phyloP scores from a whole-genome alignment of 768 basidiomycete genomes.

The Lactifluus pinguis region DNA sequence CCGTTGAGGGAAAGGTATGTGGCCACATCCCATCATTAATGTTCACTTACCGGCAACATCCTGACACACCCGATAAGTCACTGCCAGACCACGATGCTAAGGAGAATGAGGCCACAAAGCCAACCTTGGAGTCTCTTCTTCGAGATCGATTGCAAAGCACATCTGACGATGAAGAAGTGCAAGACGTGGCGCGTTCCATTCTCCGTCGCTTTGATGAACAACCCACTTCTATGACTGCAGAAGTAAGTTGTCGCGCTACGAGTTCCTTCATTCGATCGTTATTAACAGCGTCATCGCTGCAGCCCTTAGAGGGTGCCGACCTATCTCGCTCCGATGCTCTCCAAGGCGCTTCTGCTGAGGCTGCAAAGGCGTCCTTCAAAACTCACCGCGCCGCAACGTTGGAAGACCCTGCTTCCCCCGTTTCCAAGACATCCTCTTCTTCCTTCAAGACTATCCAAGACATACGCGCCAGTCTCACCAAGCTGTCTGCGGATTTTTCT shows the following conservation, averaged over 20 bases:
- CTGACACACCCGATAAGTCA: not conserved
- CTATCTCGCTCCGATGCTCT: slow-evolving; percentile 10
- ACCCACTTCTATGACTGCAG: too few relatives aligned
- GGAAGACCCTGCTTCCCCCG: not conserved
- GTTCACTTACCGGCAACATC: too few relatives aligned
- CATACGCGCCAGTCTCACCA: not conserved
- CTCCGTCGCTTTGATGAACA: not conserved
- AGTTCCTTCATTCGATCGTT: too few relatives aligned
- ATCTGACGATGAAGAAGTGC: slow-evolving; percentile 1
- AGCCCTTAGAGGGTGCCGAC: not conserved
- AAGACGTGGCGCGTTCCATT: not conserved
- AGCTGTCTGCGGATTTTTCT: slow-evolving; percentile 7
- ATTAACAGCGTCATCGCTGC: not conserved
- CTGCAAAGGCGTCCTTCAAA: slow-evolving; percentile 7
- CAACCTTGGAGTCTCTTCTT: not conserved
- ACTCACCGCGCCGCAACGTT: slow-evolving; percentile 10
- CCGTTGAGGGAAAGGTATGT: not conserved
- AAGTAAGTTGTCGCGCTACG: not conserved
- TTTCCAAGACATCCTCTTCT: not conserved
- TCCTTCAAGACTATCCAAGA: not conserved
- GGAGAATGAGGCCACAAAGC: not conserved
- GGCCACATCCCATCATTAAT: too few relatives aligned
- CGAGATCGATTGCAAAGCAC: not conserved
- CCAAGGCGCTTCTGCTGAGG: slow-evolving; percentile 9
- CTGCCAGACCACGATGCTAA: not conserved